phyloP scores from a whole-genome alignment of 1,284 basidiomycete genomes.

The Rhodofomes roseus region DNA sequence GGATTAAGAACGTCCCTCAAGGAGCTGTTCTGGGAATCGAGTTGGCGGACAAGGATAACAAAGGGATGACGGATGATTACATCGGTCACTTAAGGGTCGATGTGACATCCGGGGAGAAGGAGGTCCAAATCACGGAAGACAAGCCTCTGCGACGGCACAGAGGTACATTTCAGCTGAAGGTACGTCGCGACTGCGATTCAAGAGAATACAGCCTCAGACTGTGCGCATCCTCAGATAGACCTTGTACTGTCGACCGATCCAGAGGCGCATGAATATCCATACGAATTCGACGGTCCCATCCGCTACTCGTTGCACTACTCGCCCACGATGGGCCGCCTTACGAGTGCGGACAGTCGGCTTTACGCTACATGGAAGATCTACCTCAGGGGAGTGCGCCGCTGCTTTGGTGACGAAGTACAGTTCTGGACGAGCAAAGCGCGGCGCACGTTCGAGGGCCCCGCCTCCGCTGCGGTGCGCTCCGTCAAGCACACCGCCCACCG shows the following conservation, averaged over 20 bases:
- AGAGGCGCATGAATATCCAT: conserved; percentile 41
- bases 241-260: conserved; percentile 32
- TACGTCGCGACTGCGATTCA: conserved; percentile 25
- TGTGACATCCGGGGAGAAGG: conserved; percentile 53
- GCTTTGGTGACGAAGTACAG: conserved; percentile 58
- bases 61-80: conserved; percentile 52
- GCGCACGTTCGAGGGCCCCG: conserved; percentile 61
- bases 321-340: conserved; percentile 59
- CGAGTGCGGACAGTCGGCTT: conserved; percentile 58
- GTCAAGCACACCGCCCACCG: conserved; percentile 68
- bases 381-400: conserved; percentile 53
- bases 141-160: conserved; percentile 42
- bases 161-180: conserved; percentile 70
- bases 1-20: conserved; percentile 63
- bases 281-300: conserved; percentile 70
- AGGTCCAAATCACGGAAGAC: conserved; percentile 49
- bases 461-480: conserved; percentile 57
- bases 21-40: conserved; percentile 52
- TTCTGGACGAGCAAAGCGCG: conserved; percentile 71
- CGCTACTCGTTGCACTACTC: conserved; percentile 67
- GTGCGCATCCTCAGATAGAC: conserved; percentile 33
- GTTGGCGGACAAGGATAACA: conserved; percentile 65
- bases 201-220: not conserved
- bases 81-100: conserved; percentile 59
- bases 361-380: conserved; percentile 81